These are phyloP conservation scores for Geosiphon pyriformis DNA, from an alignment of 192 early-diverging fungal species.

Conservation along the genomic window DNA sequence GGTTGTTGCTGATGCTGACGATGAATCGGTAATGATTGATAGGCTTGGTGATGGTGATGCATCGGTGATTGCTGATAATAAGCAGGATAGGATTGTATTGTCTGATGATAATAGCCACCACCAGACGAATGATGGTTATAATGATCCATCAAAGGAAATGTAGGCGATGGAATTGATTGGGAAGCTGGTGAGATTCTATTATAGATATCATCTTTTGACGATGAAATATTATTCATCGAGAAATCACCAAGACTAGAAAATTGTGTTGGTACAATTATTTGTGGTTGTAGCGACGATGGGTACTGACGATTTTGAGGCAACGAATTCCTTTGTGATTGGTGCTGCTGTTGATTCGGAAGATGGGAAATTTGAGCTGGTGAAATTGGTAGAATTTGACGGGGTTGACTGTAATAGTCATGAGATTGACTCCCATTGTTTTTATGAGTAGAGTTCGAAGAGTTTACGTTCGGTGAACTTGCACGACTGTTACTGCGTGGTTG, in stretches of 20 bases:
- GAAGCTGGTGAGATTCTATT: not conserved
- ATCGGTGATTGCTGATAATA: no score
- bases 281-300: no score
- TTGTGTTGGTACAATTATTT: slow-evolving; percentile 16
- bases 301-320: slow-evolving; percentile 2
- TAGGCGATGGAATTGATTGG: not conserved
- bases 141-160: not conserved
- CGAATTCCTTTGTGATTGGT: not conserved
- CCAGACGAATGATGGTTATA: not conserved
- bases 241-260: not conserved
- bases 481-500: no score
- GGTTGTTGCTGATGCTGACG: no score
- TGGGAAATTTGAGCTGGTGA: no score
- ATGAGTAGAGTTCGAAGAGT: no score
- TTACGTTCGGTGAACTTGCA: no score
- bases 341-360: no score
- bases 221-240: no score
- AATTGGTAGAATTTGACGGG: slow-evolving; percentile 13
- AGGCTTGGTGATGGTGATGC: no score
- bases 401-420: not conserved
- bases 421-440: not conserved
- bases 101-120: not conserved
- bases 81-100: not conserved
- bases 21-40: no score
- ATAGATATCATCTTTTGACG: no score